phyloP scores from a whole-genome alignment of 2,329 filamentous ascomycete genomes.

The Myriosclerotinia curreyana region DNA sequence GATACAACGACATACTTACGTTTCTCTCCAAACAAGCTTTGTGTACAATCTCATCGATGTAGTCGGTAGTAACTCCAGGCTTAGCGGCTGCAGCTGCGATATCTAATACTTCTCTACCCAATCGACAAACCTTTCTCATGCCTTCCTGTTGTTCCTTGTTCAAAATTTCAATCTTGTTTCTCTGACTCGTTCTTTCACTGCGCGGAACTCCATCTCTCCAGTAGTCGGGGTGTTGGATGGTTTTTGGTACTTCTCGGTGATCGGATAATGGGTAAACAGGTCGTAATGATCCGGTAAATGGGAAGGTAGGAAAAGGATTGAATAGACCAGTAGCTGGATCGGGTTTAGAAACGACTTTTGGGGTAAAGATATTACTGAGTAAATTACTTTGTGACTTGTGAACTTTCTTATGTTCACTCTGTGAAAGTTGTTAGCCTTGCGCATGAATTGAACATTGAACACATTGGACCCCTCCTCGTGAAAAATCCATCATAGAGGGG shows the following conservation, averaged over 20 bases:
- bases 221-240: slow-evolving; percentile 84
- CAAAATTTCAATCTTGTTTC: slow-evolving; percentile 80
- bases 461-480: neutral
- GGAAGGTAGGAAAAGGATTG: slow-evolving; percentile 89
- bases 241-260: slow-evolving; percentile 69
- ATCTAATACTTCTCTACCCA: slow-evolving; percentile 89
- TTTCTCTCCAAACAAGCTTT: slow-evolving; percentile 91
- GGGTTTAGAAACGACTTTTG: slow-evolving; percentile 85
- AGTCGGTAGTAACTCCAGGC: slow-evolving; percentile 93
- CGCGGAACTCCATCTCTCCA: slow-evolving; percentile 75
- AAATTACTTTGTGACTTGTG: slow-evolving; percentile 78
- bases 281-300: slow-evolving; percentile 75
- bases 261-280: slow-evolving; percentile 84
- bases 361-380: slow-evolving; percentile 70
- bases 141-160: slow-evolving; percentile 74
- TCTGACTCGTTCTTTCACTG: slow-evolving; percentile 55
- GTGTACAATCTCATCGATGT: slow-evolving; percentile 92
- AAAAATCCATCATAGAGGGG: neutral
- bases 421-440: slow-evolving; percentile 24
- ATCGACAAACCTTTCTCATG: slow-evolving; percentile 87
- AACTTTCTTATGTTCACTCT: slow-evolving; percentile 78
- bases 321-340: slow-evolving; percentile 84
- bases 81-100: slow-evolving; percentile 78
- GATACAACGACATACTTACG: slow-evolving; percentile 53
- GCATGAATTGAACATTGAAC: slow-evolving; percentile 18